Evolutionary conservation across 371 early-diverging fungal species (phyloP), one percentile per base, ranked within the genome.

Genomic region (Blyttiomyces sp.): DNA sequence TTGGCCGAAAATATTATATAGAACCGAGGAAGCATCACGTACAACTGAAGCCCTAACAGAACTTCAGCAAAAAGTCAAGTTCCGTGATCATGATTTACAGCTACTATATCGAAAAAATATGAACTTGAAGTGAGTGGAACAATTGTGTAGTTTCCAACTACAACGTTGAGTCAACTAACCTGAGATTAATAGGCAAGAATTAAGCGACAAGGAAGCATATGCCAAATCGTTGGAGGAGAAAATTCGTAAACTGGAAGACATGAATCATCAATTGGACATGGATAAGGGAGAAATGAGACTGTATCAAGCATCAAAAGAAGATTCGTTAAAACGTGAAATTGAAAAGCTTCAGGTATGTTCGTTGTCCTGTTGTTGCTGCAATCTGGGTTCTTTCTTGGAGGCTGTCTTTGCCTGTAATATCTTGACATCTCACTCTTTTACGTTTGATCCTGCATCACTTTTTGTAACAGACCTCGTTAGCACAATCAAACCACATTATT

Each of bases 71-170:
- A 72, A 73, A 49, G 49, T 79, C 34, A 72, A 69, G 43, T 79
- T 75, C 43, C 60, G 73, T 4, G 79, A 76, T 28, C 65, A 75
- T 28, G 79, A 79, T 63, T 35, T 73, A 26, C 69, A 75, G 46
- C 62, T 74, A 27, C 60, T 73, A 13, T 66, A 74, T 49, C 54
- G 65, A 42, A 74, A 70, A 45, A 77, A 73, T 49, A 63, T 74
- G 39, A 43, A 49, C 3, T 48, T 77, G 13, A 74, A 77, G 75
- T 71, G 53, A 39, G 62, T 27, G 19, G 34, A 3, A 26, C 16
- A 11, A 16, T 32, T n/a, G n/a, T n/a, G n/a, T n/a, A n/a, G n/a
- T n/a, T 36, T 44, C 53, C 28, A 19, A 26, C 11, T 33, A 28
- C 7, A 35, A 43, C 27, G 13, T 17, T 36, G n/a, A n/a, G n/a